These are phyloP conservation scores for Blastomyces parvus DNA, from an alignment of 2,329 filamentous ascomycete genomes.

Conservation along the genomic window DNA sequence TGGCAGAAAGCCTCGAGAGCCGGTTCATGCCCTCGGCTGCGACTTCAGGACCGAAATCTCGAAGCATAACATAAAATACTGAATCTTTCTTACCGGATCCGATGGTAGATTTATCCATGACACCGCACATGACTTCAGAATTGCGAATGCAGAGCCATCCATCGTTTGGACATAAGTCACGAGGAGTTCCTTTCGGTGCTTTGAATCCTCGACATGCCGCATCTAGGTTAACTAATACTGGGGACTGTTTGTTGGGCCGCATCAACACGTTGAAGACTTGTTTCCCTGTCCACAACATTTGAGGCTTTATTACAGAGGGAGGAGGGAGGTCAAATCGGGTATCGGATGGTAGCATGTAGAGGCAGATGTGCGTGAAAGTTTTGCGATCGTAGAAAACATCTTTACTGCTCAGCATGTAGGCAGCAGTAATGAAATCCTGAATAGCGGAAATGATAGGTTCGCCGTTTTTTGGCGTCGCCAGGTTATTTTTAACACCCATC, in stretches of 20 bases:
- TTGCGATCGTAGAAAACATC: slow-evolving; percentile 86
- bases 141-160: slow-evolving; percentile 89
- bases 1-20: slow-evolving; percentile 78
- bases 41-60: slow-evolving; percentile 85
- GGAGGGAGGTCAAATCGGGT: slow-evolving; percentile 74
- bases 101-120: slow-evolving; percentile 97
- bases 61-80: slow-evolving; percentile 90
- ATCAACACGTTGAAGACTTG: slow-evolving; percentile 89
- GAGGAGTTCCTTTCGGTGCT: slow-evolving; percentile 30
- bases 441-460: slow-evolving; percentile 98
- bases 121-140: slow-evolving; percentile 92
- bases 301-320: slow-evolving; percentile 75
- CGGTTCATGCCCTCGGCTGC: slow-evolving; percentile 91
- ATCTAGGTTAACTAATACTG: slow-evolving; percentile 82
- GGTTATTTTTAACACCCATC: slow-evolving; percentile 96
- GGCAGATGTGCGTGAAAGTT: slow-evolving; percentile 79
- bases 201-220: slow-evolving; percentile 74
- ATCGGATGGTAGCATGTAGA: slow-evolving; percentile 82
- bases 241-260: slow-evolving; percentile 75
- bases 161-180: slow-evolving; percentile 71
- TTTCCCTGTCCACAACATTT: slow-evolving; percentile 90
- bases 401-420: slow-evolving; percentile 83
- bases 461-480: slow-evolving; percentile 93
- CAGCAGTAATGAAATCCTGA: slow-evolving; percentile 96
- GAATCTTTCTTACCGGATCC: slow-evolving; percentile 96